Evolutionary conservation across 1,284 basidiomycete species (phyloP).

Genomic region (Rhodofomes roseus): DNA sequence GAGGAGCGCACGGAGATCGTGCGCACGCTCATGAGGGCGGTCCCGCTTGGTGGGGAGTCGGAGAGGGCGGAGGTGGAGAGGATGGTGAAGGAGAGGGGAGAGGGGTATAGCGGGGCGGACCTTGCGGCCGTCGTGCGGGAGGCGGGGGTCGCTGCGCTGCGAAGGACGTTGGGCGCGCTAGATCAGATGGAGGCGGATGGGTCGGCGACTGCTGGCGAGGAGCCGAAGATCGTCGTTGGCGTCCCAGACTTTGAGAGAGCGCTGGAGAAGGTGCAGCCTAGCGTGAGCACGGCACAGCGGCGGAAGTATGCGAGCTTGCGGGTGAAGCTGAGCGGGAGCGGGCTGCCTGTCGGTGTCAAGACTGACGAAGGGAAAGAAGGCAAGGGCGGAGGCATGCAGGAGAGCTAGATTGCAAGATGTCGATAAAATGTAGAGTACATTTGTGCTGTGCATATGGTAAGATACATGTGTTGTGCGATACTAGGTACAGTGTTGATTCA

Average conservation of each 20-base stretch:
- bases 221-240: conserved; percentile 28
- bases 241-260: conserved; percentile 79
- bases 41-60: conserved; percentile 55
- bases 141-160: conserved; percentile 83
- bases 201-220: conserved; percentile 3
- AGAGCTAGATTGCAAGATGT: neutral
- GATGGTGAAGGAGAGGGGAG: conserved; percentile 61
- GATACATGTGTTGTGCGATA: neutral
- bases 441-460: neutral
- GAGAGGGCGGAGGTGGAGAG: conserved; percentile 36
- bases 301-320: conserved; percentile 56
- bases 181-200: conserved; percentile 46
- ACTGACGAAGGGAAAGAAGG: neutral
- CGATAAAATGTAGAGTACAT: neutral
- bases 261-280: conserved; percentile 82
- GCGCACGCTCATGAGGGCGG: conserved; percentile 66
- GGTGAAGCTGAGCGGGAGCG: conserved; percentile 74
- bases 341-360: conserved; percentile 48
- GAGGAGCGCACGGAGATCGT: conserved; percentile 86
- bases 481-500: too few species aligned
- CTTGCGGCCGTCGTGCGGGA: conserved; percentile 85
- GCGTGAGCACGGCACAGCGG: conserved; percentile 80
- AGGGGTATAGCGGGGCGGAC: conserved; percentile 90
- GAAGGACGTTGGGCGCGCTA: conserved; percentile 64
- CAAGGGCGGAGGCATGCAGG: neutral